phyloP scores from a whole-genome alignment of 1,284 basidiomycete genomes.

The Xanthoconium separans region DNA sequence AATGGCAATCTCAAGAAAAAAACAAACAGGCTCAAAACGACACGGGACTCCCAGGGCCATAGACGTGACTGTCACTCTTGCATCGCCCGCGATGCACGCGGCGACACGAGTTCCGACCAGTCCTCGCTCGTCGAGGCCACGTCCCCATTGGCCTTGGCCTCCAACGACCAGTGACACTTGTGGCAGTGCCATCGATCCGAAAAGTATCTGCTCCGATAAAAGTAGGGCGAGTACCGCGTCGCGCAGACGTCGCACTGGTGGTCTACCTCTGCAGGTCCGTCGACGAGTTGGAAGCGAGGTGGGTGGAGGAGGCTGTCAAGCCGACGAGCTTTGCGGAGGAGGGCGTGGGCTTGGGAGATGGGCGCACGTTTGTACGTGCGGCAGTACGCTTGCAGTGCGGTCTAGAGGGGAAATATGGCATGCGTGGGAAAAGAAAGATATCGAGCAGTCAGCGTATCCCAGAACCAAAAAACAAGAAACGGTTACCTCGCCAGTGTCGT shows the following conservation, averaged over 20 bases:
- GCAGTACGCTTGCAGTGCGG: slow-evolving; percentile 84
- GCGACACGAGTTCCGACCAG: slow-evolving; percentile 18
- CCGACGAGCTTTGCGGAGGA: slow-evolving; percentile 82
- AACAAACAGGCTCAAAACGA: neutral
- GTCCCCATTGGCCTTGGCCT: neutral
- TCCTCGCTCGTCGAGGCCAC: slow-evolving; percentile 1
- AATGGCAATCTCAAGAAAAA: slow-evolving; percentile 17
- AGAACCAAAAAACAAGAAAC: neutral
- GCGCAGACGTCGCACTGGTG: slow-evolving; percentile 34
- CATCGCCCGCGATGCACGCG: slow-evolving; percentile 13
- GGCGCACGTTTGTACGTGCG: slow-evolving; percentile 80
- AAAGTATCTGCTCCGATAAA: slow-evolving; percentile 31
- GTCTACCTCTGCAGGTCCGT: slow-evolving; percentile 15
- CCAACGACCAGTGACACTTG: slow-evolving; percentile 46
- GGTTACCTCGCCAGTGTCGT: slow-evolving; percentile 74
- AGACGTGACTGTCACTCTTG: too few species aligned
- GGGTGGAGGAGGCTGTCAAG: slow-evolving; percentile 63
- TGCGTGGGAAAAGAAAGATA: neutral
- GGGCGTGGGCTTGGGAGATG: slow-evolving; percentile 68
- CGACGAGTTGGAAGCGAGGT: slow-evolving; percentile 13
- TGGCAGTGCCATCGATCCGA: slow-evolving; percentile 51
- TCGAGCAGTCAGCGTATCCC: slow-evolving; percentile 6
- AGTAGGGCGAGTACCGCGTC: slow-evolving; percentile 42
- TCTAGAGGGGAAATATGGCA: slow-evolving; percentile 43
- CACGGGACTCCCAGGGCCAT: too few species aligned